Evolutionary conservation across 202 grass and related monocot species (phyloP), one percentile per base, ranked within the genome.

Genomic region (Elaeis oleifera): DNA sequence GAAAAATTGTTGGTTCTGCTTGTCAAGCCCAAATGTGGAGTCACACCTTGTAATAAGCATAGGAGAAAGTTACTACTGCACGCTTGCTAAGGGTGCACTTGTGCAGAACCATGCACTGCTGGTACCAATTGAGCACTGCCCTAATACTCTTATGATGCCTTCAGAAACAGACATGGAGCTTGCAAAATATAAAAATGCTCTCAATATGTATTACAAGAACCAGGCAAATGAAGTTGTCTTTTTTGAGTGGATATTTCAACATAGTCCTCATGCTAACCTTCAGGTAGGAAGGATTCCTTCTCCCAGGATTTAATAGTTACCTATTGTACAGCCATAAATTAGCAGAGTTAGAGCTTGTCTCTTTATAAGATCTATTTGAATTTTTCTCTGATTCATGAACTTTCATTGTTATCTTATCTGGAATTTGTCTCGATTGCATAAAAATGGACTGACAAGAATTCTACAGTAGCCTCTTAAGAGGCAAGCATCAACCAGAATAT

Each of bases 1-100:
- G 68, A 91, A 75, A 69, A 82, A 72, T 73, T 97, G 88, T 74
- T 97, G 92, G 92, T 97, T 97, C 77, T 97, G 92, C 76, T 79
- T 97, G 56, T 97, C 92, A n/a, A 91, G 84, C 63, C 82, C 84
- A 54, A 81, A 91, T 69, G 92, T 97, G 8, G 92, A 97, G 50
- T 83, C 81, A 48, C 76, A 97, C 79, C 84, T 91, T 64, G 78
- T 97, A 50, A 61, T 86, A 62, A 97, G 88, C 57, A 77, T 91
- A 16, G 79, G 92, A 57, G 88, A 86, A 73, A 77, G 73, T 83
- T 97, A 89, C 79, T 97, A 97, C 51, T 91, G 87, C 13, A 69
- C 84, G n/a, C 92, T 97, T 75, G 84, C 92, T 20, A 97, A 91
- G 74, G 87, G 92, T 7, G 81, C 92, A 60, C 92, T 97, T 61